Evolutionary conservation across 1,284 basidiomycete genomes (phyloP).

Genomic region (Ustilago hordei): DNA sequence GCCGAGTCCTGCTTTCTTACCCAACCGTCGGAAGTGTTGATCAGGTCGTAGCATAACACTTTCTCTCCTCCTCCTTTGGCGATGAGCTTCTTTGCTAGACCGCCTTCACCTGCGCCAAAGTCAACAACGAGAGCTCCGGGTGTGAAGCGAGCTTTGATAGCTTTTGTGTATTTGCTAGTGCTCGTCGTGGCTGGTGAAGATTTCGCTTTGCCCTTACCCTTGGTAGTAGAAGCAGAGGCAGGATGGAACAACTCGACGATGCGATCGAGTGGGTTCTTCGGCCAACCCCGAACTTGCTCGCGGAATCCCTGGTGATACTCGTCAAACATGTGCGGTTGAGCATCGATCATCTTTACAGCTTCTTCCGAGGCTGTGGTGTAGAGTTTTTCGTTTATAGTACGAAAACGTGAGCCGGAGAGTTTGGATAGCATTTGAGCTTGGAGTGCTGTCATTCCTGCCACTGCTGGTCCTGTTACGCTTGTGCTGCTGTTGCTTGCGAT

Average conservation of each 20-base stretch:
- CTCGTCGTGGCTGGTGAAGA: neutral
- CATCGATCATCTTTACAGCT: conserved; percentile 60
- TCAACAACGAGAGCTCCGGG: conserved; percentile 83
- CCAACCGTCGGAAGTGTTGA: conserved; percentile 79
- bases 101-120: conserved; percentile 94
- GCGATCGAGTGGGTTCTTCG: conserved; percentile 65
- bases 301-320: conserved; percentile 69
- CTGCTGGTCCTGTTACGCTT: neutral
- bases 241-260: conserved; percentile 55
- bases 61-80: conserved; percentile 71
- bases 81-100: conserved; percentile 75
- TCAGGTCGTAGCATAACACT: conserved; percentile 79
- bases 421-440: conserved; percentile 61
- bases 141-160: conserved; percentile 59
- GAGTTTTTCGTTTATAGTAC: conserved; percentile 68
- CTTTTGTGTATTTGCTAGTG: conserved; percentile 9
- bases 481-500: neutral
- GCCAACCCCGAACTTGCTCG: conserved; percentile 67
- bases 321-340: conserved; percentile 55
- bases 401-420: conserved; percentile 67
- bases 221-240: neutral
- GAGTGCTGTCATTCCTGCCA: conserved; percentile 40
- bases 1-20: conserved; percentile 61
- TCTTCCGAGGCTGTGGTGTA: conserved; percentile 62
- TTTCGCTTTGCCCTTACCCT: conserved; percentile 17